Evolutionary conservation across 2,329 filamentous ascomycete species (phyloP).

Genomic region (Aureobasidium zeae): DNA sequence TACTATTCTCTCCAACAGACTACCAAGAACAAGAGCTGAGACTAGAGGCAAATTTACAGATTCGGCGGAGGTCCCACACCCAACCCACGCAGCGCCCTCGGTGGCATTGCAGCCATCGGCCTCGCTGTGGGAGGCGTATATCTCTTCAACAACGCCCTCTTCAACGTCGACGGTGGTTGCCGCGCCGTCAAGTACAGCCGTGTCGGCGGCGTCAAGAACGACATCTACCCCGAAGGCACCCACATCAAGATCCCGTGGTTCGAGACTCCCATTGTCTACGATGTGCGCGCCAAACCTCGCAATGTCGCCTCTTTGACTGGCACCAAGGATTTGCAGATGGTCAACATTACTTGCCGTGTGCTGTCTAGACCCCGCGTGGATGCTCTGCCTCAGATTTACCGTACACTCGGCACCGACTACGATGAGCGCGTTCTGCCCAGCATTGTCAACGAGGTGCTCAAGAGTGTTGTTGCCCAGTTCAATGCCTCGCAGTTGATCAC

Average conservation of each 20-base stretch:
- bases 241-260: conserved; percentile 94
- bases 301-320: conserved; percentile 95
- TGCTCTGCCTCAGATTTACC: conserved; percentile 91
- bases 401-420: conserved; percentile 89
- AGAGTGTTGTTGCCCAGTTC: conserved; percentile 97
- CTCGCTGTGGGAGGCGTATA: conserved; percentile 44
- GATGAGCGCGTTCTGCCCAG: conserved; percentile 96
- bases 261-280: conserved; percentile 92
- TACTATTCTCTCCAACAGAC: conserved; percentile 15
- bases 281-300: conserved; percentile 93
- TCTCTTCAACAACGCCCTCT: conserved; percentile 54
- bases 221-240: conserved; percentile 95
- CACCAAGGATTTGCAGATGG: conserved; percentile 99
- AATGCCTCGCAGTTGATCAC: conserved; percentile 98
- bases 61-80: conserved; percentile 42
- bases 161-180: conserved; percentile 93
- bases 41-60: conserved; percentile 19
- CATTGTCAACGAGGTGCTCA: conserved; percentile 98
- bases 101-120: conserved; percentile 46
- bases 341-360: conserved; percentile 99
- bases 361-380: conserved; percentile 82
- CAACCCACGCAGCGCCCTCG: conserved; percentile 43
- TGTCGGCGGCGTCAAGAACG: conserved; percentile 82
- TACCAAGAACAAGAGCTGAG: conserved; percentile 12
- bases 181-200: conserved; percentile 95